Evolutionary conservation across 75 land plant genomes (phyloP).

Genomic region (Pinus albicaulis): DNA sequence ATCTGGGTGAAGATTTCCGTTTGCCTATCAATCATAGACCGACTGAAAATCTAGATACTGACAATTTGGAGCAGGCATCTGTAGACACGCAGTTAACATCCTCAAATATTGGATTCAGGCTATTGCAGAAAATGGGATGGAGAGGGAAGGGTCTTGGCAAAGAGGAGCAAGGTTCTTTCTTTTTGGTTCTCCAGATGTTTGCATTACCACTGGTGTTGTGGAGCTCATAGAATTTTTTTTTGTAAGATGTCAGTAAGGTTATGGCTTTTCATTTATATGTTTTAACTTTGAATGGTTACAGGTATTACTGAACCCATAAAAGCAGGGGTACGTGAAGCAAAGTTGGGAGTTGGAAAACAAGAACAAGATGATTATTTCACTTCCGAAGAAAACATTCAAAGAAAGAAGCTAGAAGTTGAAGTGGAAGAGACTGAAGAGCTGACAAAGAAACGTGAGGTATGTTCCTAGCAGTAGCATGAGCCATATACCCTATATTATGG

Average conservation of each 20-base stretch:
- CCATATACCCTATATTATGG: background rate
- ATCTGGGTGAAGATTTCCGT: constrained; percentile 74
- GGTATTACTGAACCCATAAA: constrained; percentile 96
- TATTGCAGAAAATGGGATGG: constrained; percentile 99
- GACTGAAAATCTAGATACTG: constrained; percentile 78
- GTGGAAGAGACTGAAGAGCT: constrained; percentile 86
- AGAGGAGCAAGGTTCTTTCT: constrained; percentile 88
- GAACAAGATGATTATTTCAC: constrained; percentile 98
- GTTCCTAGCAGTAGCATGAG: background rate
- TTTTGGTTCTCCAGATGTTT: background rate
- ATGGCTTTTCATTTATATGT: background rate
- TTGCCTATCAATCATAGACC: constrained; percentile 83
- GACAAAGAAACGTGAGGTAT: constrained; percentile 95
- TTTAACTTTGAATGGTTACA: constrained; percentile 14
- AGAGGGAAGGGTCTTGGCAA: constrained; percentile 99
- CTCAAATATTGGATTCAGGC: constrained; percentile 91
- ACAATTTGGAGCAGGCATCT: constrained; percentile 92
- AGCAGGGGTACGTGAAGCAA: constrained; percentile 92
- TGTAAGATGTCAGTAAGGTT: background rate
- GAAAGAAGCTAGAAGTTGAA: constrained; percentile 89
- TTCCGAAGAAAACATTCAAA: constrained; percentile 90
- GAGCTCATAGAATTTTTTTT: background rate
- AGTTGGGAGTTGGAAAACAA: constrained; percentile 95
- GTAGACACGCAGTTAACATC: constrained; percentile 89
- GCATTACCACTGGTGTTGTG: background rate